Base-by-base conservation (phyloP, 371 early-diverging fungal species). In the Mucor racemosus region DNA sequence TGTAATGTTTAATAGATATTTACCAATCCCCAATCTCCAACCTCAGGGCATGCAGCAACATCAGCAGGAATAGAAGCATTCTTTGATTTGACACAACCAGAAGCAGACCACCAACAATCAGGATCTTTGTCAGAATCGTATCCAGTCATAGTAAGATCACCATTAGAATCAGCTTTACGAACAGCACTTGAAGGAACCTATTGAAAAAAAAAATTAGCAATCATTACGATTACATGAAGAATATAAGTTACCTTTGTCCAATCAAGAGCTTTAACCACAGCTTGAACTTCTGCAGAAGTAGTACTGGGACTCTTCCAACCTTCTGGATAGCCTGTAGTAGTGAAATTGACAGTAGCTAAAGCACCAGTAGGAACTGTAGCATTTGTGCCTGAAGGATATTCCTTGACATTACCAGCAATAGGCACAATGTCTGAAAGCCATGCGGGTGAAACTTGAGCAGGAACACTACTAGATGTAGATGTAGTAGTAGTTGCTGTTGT, bases 11-110 rank as follows among this genome's bases (percentile, higher is more conserved):
- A 26, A 26, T 26, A 26, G 26, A 26, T 26, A 26, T 26, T 26
- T 59, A 66, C 66, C 58, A 80, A 65, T 64, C 83, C 83, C 83
- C 83, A 82, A 60, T 82, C 78, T 54, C 79, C 79, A 1, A 54
- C 73, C 13, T 72, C 60, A 33, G 77, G 78, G 41, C 83, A 82
- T 21, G 72, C 65, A 21, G 72, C 73, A 21, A 72, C 71, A 67
- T 82, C 83, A 13, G 76, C 60, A 26, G 83, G 78, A 35, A 82
- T 41, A 26, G 74, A 71, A 14, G 59, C 4, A 1, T 72, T 80
- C 66, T 82, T 82, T 17, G 83, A 77, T 50, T 63, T 63, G 35
- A 76, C 64, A 54, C 83, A 82, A 39, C 75, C 73, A 31, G 73
- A 66, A 50, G 75, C 74, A 35, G 75, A 62, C 77, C 77, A 76